Conservation (phyloP, 2,329 filamentous ascomycete species). For the Clonostachys solani region DNA sequence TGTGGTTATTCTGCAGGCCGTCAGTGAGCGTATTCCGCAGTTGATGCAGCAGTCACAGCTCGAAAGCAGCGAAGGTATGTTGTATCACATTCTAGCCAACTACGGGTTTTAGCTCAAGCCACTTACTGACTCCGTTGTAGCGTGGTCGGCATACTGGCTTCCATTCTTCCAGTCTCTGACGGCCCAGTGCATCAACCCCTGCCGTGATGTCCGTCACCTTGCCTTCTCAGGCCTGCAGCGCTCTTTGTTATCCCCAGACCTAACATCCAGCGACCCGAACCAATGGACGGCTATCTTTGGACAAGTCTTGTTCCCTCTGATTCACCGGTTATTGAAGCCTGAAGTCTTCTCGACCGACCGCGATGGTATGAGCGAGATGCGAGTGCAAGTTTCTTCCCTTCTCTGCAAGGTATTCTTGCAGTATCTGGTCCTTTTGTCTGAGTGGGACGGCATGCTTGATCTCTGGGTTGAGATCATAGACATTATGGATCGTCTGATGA, state of each 20-base stretch:
- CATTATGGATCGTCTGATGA: constrained; percentile 94
- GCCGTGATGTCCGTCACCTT: constrained; percentile 85
- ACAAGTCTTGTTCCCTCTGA: constrained; percentile 89
- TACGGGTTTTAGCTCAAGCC: not conserved
- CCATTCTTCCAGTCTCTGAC: constrained; percentile 89
- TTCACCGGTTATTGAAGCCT: constrained; percentile 82
- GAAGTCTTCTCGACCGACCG: constrained; percentile 92
- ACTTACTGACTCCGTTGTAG: constrained; percentile 35
- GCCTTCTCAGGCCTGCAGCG: constrained; percentile 84
- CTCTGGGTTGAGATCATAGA: constrained; percentile 90
- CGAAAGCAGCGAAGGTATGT: constrained; percentile 73
- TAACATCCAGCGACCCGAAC: constrained; percentile 78
- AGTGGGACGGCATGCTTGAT: constrained; percentile 85
- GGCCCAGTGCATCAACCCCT: constrained; percentile 89
- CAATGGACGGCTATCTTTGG: constrained; percentile 96
- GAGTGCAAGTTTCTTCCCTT: constrained; percentile 85
- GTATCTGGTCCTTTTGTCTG: constrained; percentile 79
- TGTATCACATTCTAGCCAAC: not conserved
- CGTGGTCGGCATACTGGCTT: constrained; percentile 97
- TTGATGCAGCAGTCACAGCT: constrained; percentile 93
- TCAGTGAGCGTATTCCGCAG: constrained; percentile 77
- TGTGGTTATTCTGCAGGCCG: constrained; percentile 73
- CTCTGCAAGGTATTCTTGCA: constrained; percentile 95
- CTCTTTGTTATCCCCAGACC: constrained; percentile 76
- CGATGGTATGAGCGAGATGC: constrained; percentile 90